Evolutionary conservation across 305 asterid species (phyloP), one percentile per base, ranked within the genome.

Genomic region (Coffea humblotiana): DNA sequence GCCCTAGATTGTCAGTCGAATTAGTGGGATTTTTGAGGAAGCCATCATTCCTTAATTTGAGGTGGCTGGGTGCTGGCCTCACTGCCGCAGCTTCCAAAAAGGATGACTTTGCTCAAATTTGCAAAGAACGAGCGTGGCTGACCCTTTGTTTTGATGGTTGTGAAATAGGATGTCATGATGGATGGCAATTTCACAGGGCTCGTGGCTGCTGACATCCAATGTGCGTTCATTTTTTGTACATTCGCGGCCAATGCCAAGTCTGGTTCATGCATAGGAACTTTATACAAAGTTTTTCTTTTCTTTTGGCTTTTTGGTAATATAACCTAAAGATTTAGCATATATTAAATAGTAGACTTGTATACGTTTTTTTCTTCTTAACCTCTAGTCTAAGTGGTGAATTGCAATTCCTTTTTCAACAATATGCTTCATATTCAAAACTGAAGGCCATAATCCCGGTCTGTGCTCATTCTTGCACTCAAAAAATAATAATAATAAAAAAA

Each of bases 141-240:
- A 87, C 91, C 21, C 81, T 93, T 75, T 93, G 98, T 79, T 86
- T 78, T 25, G 94, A 86, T 74, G 97, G 92, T 76, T 93, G 98
- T 77, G 96, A 93, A 83, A 77, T 89, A 67, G 98, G 98, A 72
- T 94, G 97, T 75, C 95, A 87, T 37, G 96, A 92, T 78, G 97
- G 96, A 67, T 94, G 98, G 98, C 92, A 92, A 52, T 91, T 74
- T 83, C 94, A 91, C 74, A 74, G 74, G 71, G 40, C 25, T 40
- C 45, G 56, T 56, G 32, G 45, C 6, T 8, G 19, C 21, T 74
- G 48, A 54, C 18, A 60, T 3, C 1, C n/a, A 18, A 23, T 23
- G 27, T 40, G 43, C 43, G 43, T 40, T 5, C 43, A 40, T 40
- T 40, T 40, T 40, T 40, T 40, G 43, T 40, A 21, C 29, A 0